Evolutionary conservation across 2,329 filamentous ascomycete genomes (phyloP).

Genomic region (Amauroascus niger): DNA sequence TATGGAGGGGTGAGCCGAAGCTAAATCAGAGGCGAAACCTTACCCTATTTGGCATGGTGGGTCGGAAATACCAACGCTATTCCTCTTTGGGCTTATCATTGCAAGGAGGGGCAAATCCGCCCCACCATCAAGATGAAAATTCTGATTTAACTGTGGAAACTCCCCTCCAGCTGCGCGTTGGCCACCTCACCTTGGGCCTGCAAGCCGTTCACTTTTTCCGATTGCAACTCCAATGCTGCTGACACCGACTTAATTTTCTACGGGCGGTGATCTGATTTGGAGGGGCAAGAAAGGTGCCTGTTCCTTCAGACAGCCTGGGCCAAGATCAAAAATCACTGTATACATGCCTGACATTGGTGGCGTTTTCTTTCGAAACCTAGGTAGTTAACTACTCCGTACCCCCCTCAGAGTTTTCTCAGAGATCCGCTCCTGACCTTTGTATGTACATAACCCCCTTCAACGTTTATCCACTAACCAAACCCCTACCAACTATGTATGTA

Average conservation of each 20-base stretch:
- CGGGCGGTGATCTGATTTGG: background rate
- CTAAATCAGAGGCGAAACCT: conserved; percentile 19
- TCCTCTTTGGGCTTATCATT: conserved; percentile 19
- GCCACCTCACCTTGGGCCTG: conserved; percentile 4
- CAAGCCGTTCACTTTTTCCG: background rate
- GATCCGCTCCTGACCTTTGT: background rate
- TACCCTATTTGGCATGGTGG: conserved; percentile 22
- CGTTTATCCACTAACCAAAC: background rate
- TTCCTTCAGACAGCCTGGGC: background rate
- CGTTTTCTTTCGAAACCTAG: background rate
- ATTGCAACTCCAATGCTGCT: background rate
- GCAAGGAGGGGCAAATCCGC: conserved; percentile 19
- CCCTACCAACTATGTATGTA: background rate
- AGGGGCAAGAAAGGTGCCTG: background rate
- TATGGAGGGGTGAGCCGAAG: conserved; percentile 38
- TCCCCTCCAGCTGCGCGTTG: background rate
- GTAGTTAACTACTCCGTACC: no score
- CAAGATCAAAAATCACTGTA: background rate
- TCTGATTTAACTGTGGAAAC: conserved; percentile 7
- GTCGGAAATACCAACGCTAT: conserved; percentile 8
- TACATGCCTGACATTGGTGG: background rate
- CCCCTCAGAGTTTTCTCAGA: conserved; percentile 6
- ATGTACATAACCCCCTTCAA: background rate
- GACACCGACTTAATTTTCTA: conserved; percentile 1
- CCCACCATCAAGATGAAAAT: conserved; percentile 25